Conservation (phyloP, 495 filamentous ascomycete genomes). For the Letharia columbiana region DNA sequence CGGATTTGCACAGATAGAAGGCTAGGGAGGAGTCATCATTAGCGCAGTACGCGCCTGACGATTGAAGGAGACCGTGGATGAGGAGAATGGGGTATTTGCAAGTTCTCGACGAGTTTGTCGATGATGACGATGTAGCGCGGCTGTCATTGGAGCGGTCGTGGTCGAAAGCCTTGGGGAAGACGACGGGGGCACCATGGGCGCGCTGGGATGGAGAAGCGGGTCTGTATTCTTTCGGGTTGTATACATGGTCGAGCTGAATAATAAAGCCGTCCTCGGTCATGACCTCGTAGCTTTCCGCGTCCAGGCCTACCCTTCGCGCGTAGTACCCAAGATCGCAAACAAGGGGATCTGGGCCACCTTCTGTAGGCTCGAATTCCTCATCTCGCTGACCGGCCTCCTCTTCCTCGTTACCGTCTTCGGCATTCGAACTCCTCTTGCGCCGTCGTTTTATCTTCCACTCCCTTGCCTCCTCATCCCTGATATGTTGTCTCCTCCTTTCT, state of each 20-base stretch:
- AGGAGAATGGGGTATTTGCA: conserved; percentile 81
- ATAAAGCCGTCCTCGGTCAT: conserved; percentile 95
- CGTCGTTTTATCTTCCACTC: conserved; percentile 50
- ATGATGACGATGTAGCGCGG: neutral
- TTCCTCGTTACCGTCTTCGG: conserved; percentile 32
- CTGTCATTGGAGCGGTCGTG: neutral
- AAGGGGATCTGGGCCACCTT: conserved; percentile 72
- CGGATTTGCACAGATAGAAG: conserved; percentile 83
- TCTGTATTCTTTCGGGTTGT: conserved; percentile 67
- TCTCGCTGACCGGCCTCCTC: conserved; percentile 26
- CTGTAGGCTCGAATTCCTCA: conserved; percentile 58
- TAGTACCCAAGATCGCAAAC: conserved; percentile 80
- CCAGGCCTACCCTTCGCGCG: conserved; percentile 77
- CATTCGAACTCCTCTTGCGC: conserved; percentile 2
- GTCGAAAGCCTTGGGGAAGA: conserved; percentile 28
- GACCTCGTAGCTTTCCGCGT: conserved; percentile 74
- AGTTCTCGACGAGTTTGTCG: conserved; percentile 26
- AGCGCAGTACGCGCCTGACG: conserved; percentile 76
- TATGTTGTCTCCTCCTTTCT: conserved; percentile 49
- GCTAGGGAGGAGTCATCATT: conserved; percentile 88
- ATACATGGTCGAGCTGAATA: conserved; percentile 81
- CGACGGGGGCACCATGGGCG: conserved; percentile 25
- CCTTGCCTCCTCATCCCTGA: conserved; percentile 47
- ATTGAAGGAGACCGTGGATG: conserved; percentile 84
- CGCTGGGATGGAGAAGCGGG: conserved; percentile 27